phyloP scores from a whole-genome alignment of 108 stramenopile species.

The Fragilaria crotonensis region DNA sequence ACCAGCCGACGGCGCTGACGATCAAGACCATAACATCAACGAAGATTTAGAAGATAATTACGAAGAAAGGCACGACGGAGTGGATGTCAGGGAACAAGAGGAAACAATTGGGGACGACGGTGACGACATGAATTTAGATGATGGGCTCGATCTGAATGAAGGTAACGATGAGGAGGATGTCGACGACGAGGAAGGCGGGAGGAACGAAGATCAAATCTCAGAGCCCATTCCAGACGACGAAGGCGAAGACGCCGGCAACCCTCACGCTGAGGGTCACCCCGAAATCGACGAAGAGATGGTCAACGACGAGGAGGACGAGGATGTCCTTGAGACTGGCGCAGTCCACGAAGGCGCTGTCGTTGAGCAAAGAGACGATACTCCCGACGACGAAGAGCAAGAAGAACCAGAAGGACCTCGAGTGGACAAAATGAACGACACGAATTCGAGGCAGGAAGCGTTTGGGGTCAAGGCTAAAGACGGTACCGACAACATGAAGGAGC shows the following conservation, averaged over 20 bases:
- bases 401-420: conserved; percentile 14
- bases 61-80: conserved; percentile 63
- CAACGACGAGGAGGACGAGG: conserved; percentile 12
- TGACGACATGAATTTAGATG: conserved; percentile 16
- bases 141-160: conserved; percentile 8
- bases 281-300: conserved; percentile 15
- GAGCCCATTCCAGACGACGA: conserved; percentile 10
- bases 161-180: conserved; percentile 8
- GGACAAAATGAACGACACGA: conserved; percentile 8
- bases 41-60: conserved; percentile 72
- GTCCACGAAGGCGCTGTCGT: conserved; percentile 37
- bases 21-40: conserved; percentile 50
- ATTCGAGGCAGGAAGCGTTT: conserved; percentile 8
- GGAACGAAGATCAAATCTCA: conserved; percentile 13
- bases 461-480: conserved; percentile 49
- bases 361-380: no score
- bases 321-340: conserved; percentile 17
- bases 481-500: conserved; percentile 24
- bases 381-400: conserved; percentile 26
- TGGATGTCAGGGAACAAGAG: conserved; percentile 54
- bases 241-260: conserved; percentile 14
- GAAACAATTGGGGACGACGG: conserved; percentile 5
- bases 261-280: conserved; percentile 19
- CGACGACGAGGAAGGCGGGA: conserved; percentile 27
- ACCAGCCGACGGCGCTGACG: conserved; percentile 21